Evolutionary conservation across 73 alveolate genomes (phyloP), one percentile per base, ranked within the genome.

Genomic region (Paramecium caudatum): DNA sequence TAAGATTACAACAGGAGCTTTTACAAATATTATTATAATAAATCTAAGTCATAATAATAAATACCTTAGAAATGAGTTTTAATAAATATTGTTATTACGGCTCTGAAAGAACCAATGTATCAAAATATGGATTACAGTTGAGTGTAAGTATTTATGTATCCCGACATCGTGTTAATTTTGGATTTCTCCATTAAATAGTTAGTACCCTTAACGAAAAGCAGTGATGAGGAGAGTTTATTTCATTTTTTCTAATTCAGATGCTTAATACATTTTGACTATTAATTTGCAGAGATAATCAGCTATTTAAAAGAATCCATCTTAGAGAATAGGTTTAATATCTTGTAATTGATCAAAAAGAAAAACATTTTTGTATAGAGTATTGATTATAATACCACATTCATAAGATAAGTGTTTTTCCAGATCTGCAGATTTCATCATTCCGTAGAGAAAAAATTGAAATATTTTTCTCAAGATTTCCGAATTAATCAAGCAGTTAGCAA

Each of bases 1-100:
- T 23, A 55, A 55, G 7, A 55, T 55, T 55, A 55, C 80, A 55
- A 43, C 46, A 0, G 80, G 80, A 55, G 80, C 80, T 27, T 55
- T 55, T 19, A 43, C 80, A 37, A 55, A 55, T 12, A 55, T 43
- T 25, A 55, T 27, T 0, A 43, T 55, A 10, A 55, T 55, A 43
- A 55, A 55, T 23, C 80, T 55, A 55, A 23, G 2, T 21, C 25
- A 49, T 47, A 49, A 55, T 5, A 55, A 0, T 19, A 0, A 19
- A 19, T 55, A 55, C 80, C 30, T 55, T 25, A 55, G 30, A 55
- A 55, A 55, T 16, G 30, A 10, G 30, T 55, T 55, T 25, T 55
- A 55, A 55, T 25, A 55, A 19, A 55, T 0, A 55, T 55, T 55
- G 30, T 55, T 55, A 21, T 55, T 55, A 27, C 30, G 80, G 7